phyloP scores from a whole-genome alignment of 2,329 filamentous ascomycete species.

The Trichoderma pleuroti region DNA sequence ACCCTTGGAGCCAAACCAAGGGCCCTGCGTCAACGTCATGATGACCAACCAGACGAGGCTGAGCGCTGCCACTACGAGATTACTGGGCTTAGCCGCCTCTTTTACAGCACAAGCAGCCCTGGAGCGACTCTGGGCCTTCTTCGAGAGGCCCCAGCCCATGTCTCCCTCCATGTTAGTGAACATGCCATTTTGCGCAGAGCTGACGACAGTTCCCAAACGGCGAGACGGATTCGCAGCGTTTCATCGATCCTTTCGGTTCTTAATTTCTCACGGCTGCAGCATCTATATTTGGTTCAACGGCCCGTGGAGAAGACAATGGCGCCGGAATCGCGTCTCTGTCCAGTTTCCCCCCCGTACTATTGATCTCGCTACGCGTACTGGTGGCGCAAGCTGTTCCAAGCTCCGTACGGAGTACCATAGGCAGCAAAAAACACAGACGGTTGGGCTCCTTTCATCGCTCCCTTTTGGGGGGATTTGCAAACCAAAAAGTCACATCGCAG shows the following conservation, averaged over 20 bases:
- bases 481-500: background rate
- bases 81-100: background rate
- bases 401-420: no score
- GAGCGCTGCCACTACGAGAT: background rate
- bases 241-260: background rate
- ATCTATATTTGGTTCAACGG: background rate
- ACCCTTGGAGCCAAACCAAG: background rate
- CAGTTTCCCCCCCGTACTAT: background rate
- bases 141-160: background rate
- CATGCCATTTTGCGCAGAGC: background rate
- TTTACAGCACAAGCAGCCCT: background rate
- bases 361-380: background rate
- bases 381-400: background rate
- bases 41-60: slow-evolving; percentile 12
- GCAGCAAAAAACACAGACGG: background rate
- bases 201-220: background rate
- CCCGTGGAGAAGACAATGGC: background rate
- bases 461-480: background rate
- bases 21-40: slow-evolving; percentile 8
- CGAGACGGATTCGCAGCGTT: background rate
- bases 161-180: background rate
- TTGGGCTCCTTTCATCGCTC: background rate
- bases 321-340: background rate
- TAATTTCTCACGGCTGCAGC: background rate
- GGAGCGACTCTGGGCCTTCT: background rate